Percentiles rank a stretch among this genome's conserved stretches.
Conservation (phyloP, 495 filamentous ascomycete species). For the Penicillium cinerascens region DNA sequence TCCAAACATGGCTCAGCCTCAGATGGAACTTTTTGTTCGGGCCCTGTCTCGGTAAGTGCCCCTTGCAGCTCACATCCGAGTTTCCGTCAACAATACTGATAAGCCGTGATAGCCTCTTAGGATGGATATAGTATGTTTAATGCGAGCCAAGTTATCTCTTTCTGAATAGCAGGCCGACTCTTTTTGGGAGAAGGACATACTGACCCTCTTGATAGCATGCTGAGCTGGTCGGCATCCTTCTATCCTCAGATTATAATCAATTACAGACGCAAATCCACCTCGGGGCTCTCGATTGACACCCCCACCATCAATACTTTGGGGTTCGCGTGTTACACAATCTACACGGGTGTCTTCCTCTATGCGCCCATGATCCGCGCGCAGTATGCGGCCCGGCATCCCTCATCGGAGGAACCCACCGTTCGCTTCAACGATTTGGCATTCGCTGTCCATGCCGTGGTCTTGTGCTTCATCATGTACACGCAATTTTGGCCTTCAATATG, state of each 20-base stretch:
- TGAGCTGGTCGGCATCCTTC: slow-evolving; percentile 85
- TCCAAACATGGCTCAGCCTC: slow-evolving; percentile 13
- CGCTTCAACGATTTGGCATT: slow-evolving; percentile 88
- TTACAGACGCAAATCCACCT: slow-evolving; percentile 67
- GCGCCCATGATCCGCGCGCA: slow-evolving; percentile 72
- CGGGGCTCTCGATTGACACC: slow-evolving; percentile 82
- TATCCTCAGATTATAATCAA: slow-evolving; percentile 87
- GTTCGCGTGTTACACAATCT: slow-evolving; percentile 75
- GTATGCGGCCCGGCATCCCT: slow-evolving; percentile 78
- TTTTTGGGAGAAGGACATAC: not conserved
- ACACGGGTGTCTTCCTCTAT: slow-evolving; percentile 69
- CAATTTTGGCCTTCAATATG: slow-evolving; percentile 72
- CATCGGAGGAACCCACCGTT: slow-evolving; percentile 72
- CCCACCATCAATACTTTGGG: slow-evolving; percentile 78
- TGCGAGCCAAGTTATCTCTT: not conserved
- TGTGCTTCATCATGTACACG: slow-evolving; percentile 62
- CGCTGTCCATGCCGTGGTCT: slow-evolving; percentile 68
- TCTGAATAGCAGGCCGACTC: not conserved
- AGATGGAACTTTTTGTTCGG: slow-evolving; percentile 37
- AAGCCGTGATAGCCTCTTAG: slow-evolving; percentile 30
- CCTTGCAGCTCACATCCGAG: not conserved
- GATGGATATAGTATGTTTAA: slow-evolving; percentile 43
- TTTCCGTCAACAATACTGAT: slow-evolving; percentile 7
- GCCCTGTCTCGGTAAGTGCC: slow-evolving; percentile 42
- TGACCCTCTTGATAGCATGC: slow-evolving; percentile 35